Evolutionary conservation across 1,139 yeast species (phyloP).

Genomic region (Blastobotrys illinoisensis): DNA sequence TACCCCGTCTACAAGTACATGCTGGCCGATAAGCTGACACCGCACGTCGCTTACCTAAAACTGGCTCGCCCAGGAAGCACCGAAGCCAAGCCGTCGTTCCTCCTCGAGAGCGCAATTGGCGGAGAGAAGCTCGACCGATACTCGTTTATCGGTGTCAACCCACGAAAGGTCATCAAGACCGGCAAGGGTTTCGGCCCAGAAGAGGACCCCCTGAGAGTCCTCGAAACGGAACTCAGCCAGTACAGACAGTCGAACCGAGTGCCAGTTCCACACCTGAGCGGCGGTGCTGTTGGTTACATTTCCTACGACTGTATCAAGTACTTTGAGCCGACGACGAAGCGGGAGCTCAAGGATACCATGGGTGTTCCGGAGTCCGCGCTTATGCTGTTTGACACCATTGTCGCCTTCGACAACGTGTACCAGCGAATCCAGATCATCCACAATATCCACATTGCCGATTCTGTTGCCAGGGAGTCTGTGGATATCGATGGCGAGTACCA

Average conservation of each 20-base stretch:
- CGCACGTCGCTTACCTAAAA: slow-evolving; percentile 84
- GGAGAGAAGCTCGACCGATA: slow-evolving; percentile 88
- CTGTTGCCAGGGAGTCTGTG: slow-evolving; percentile 12
- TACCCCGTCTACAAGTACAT: slow-evolving; percentile 77
- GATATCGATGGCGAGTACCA: slow-evolving; percentile 47
- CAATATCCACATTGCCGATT: slow-evolving; percentile 51
- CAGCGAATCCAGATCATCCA: slow-evolving; percentile 87
- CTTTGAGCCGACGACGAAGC: slow-evolving; percentile 84
- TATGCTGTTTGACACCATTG: slow-evolving; percentile 84
- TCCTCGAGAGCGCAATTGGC: slow-evolving; percentile 81
- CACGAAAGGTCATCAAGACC: slow-evolving; percentile 74
- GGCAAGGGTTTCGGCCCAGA: slow-evolving; percentile 55
- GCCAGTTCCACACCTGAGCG: slow-evolving; percentile 64
- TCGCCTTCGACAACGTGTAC: slow-evolving; percentile 90
- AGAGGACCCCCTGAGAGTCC: slow-evolving; percentile 70
- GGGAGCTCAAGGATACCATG: slow-evolving; percentile 68
- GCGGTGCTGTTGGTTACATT: slow-evolving; percentile 94
- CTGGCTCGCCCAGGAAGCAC: slow-evolving; percentile 52
- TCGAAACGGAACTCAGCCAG: slow-evolving; percentile 65
- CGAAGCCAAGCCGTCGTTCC: slow-evolving; percentile 55
- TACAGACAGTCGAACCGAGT: slow-evolving; percentile 64
- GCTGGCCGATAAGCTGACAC: slow-evolving; percentile 73
- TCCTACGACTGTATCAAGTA: slow-evolving; percentile 95
- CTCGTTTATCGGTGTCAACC: slow-evolving; percentile 84
- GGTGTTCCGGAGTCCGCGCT: slow-evolving; percentile 85